Conservation (phyloP, 352 stramenopile genomes). For the Salisapilia sapeloensis region DNA sequence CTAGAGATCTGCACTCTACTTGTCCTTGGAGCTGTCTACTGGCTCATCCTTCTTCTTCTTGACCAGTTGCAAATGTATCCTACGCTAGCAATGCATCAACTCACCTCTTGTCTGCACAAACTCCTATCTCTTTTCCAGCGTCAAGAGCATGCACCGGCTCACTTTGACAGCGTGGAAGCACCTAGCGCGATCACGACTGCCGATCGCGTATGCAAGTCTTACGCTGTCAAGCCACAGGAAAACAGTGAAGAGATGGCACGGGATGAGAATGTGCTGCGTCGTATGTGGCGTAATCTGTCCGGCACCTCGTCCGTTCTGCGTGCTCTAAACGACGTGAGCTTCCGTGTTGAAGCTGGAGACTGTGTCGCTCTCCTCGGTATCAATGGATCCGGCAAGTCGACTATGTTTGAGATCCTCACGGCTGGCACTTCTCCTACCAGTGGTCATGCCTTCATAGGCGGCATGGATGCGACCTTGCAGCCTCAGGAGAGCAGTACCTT, state of each 20-base stretch:
- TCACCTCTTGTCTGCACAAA: constrained; percentile 8
- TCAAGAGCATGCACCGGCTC: too few relatives aligned
- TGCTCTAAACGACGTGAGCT: constrained; percentile 58
- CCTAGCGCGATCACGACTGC: too few relatives aligned
- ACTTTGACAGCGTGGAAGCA: too few relatives aligned
- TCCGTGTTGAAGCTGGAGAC: constrained; percentile 74
- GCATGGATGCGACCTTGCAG: constrained; percentile 32
- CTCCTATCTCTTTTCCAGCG: too few relatives aligned
- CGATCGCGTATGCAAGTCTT: too few relatives aligned
- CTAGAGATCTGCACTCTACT: constrained; percentile 19
- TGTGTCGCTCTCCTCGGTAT: constrained; percentile 87
- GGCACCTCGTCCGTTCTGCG: neutral
- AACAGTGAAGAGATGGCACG: too few relatives aligned
- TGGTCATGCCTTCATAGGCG: constrained; percentile 36
- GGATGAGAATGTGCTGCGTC: too few relatives aligned
- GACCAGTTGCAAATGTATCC: constrained; percentile 63
- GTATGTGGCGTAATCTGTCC: neutral
- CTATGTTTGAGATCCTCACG: constrained; percentile 92
- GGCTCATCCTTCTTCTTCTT: constrained; percentile 25
- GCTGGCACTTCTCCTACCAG: constrained; percentile 67
- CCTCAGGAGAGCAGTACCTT: constrained; percentile 26
- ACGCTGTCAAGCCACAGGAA: too few relatives aligned
- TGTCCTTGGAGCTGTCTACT: constrained; percentile 22
- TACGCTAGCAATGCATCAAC: constrained; percentile 19
- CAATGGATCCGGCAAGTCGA: constrained; percentile 95